Base-by-base conservation (phyloP, 2,329 filamentous ascomycete genomes). In the Hypoxylon sp. region DNA sequence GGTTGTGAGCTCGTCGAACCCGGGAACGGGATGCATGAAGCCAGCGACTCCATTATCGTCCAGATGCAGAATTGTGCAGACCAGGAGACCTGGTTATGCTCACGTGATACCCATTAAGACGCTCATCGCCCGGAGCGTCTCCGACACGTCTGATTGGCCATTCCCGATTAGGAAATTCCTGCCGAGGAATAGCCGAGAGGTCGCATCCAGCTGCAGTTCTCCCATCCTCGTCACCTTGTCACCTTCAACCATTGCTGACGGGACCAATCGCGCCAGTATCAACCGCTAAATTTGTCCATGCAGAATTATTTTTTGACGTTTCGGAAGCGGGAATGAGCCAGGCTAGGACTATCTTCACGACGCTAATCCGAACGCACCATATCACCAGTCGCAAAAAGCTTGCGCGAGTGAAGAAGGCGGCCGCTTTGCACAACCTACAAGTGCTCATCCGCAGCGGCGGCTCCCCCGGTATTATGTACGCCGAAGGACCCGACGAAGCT, bases 321-420 rank as follows among this genome's bases (percentile, higher is more conserved):
- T 16, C 7, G n/a, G 16, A 16, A 14, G n/a, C 32, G 30, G 49
- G 42, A 18, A 73, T 72, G 71, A 67, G 49, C 42, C 54, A 49
- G n/a, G 42, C 33, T 32, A 26, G 40, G 12, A 70, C 46, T 22
- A 66, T 76, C 24, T 81, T 77, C 66, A 79, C 78, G 74, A 86
- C 90, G 28, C 80, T 94, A 46, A 92, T 94, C 64, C 86, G 90
- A 54, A 94, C 91, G 0, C 91, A 94, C 71, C 91, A 94, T 76
- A 93, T 94, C 73, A 93, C 91, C 3, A 93, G 90, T 0, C 89
- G 91, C 68, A 93, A 93, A 75, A 94, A 94, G 74, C 78, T 85
- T 0, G 78, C 80, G 6, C 79, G 78, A 59, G 82, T 94, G 20
- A 86, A 83, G 52, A 90, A 91, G 76, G 87, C 89, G 1, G 84